phyloP scores from a whole-genome alignment of 1,139 yeast species.

The Zygosaccharomyces sapae region DNA sequence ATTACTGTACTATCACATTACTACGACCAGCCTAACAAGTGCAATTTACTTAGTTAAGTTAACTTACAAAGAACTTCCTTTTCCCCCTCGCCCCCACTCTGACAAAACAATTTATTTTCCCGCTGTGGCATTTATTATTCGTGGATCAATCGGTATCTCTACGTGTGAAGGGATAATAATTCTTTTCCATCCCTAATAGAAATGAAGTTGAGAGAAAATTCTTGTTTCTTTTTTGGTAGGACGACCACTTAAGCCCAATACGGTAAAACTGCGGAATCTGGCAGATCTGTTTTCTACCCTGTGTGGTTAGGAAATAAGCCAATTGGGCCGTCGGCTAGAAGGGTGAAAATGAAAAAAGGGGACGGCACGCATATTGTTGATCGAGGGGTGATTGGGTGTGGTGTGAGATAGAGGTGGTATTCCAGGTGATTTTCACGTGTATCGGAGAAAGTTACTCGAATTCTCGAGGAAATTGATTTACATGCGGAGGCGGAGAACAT shows the following conservation, averaged over 20 bases:
- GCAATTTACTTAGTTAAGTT: not conserved
- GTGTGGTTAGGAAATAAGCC: no score
- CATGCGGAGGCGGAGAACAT: slow-evolving; percentile 1
- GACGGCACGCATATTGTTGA: no score
- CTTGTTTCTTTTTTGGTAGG: not conserved
- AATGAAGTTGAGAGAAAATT: not conserved
- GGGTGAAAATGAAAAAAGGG: no score
- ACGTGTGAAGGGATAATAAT: not conserved
- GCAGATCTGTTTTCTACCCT: no score
- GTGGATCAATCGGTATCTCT: not conserved
- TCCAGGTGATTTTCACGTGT: not conserved
- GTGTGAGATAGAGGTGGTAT: not conserved
- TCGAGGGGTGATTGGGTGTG: no score
- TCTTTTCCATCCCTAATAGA: not conserved
- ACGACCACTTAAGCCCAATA: not conserved
- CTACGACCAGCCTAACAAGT: not conserved
- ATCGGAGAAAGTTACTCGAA: no score
- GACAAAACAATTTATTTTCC: not conserved
- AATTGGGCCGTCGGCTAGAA: no score
- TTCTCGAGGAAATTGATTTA: not conserved
- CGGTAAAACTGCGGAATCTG: not conserved
- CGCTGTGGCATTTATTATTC: not conserved
- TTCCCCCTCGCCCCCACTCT: no score
- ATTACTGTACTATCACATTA: not conserved
- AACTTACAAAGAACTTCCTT: no score